phyloP scores from a whole-genome alignment of 2,329 filamentous ascomycete genomes.

The Stromatinia cepivora region DNA sequence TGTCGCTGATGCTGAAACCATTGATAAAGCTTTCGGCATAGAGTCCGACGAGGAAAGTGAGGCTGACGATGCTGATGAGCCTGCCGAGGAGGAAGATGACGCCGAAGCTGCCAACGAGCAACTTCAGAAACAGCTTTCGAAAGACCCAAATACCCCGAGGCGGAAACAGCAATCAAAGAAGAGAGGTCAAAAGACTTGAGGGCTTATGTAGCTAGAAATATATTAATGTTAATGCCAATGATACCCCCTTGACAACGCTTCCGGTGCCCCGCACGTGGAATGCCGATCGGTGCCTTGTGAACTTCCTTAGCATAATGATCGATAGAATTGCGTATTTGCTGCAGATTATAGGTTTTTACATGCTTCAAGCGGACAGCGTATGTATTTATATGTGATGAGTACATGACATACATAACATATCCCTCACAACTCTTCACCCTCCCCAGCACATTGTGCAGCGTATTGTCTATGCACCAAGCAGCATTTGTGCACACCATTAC shows the following conservation, averaged over 20 bases:
- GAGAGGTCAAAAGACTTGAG: slow-evolving; percentile 38
- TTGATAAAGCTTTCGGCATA: slow-evolving; percentile 40
- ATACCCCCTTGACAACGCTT: background rate
- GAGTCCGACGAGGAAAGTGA: slow-evolving; percentile 46
- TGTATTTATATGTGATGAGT: background rate
- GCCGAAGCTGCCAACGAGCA: slow-evolving; percentile 38
- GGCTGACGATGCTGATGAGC: slow-evolving; percentile 37
- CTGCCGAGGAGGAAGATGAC: slow-evolving; percentile 35
- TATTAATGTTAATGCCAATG: slow-evolving; percentile 17
- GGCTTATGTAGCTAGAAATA: background rate
- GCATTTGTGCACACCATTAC: background rate
- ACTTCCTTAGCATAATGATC: background rate
- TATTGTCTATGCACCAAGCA: background rate
- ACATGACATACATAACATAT: background rate
- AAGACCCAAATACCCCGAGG: slow-evolving; percentile 30
- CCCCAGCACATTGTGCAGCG: background rate
- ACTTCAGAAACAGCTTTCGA: slow-evolving; percentile 37
- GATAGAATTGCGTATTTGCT: background rate
- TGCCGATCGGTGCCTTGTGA: too few species aligned
- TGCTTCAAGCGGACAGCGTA: too few species aligned
- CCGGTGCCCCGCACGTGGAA: too few species aligned
- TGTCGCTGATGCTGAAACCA: slow-evolving; percentile 36
- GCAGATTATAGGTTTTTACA: too few species aligned
- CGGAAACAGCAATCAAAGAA: slow-evolving; percentile 34
- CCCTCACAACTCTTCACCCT: background rate